phyloP scores from a whole-genome alignment of 2,329 filamentous ascomycete species.

The Scedosporium boydii region DNA sequence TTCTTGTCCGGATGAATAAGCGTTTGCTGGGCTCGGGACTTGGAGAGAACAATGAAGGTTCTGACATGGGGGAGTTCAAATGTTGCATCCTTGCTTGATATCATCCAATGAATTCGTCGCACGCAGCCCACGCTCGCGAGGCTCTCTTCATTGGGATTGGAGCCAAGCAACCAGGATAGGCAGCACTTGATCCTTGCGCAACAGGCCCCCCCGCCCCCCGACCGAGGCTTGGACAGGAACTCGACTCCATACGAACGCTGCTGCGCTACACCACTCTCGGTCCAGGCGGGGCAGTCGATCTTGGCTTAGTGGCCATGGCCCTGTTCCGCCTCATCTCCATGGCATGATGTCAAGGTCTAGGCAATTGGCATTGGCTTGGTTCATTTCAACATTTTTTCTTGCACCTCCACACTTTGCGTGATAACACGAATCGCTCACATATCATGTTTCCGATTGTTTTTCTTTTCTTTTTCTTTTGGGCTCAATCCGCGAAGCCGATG shows the following conservation, averaged over 20 bases:
- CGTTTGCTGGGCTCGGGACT: no score
- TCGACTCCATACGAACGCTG: background rate
- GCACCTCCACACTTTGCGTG: background rate
- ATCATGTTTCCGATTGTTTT: background rate
- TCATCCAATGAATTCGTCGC: background rate
- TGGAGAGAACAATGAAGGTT: no score
- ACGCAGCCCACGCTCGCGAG: background rate
- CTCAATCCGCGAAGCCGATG: background rate
- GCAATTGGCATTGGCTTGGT: background rate
- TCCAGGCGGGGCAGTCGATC: background rate
- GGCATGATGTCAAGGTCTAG: background rate
- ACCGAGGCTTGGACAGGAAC: no score
- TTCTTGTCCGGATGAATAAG: no score
- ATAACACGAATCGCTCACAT: background rate
- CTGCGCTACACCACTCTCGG: background rate
- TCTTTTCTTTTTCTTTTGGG: background rate
- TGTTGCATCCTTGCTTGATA: no score
- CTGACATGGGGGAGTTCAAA: no score
- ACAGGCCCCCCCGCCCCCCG: no score
- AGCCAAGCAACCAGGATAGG: no score
- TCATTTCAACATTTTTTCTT: background rate
- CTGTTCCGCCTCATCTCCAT: background rate
- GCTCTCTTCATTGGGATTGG: background rate
- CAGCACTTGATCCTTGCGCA: no score
- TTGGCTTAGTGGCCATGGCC: background rate